Percentiles rank a stretch among this genome's conserved stretches.
Conservation (phyloP, 140 eudicot species). For the Bidens hawaiensis region DNA sequence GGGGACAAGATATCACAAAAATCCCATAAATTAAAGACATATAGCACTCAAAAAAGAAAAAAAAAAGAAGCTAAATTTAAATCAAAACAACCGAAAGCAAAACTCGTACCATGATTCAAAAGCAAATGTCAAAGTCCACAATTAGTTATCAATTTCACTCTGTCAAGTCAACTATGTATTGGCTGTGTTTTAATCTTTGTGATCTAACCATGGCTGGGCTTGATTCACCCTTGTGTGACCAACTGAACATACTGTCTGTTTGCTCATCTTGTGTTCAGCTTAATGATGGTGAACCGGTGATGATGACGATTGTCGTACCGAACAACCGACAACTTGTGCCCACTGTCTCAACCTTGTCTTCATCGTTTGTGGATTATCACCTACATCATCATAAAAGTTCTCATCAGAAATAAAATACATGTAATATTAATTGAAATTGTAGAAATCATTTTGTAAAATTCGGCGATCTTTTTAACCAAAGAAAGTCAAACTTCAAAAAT, state of each 20-base stretch:
- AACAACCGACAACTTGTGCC: conserved; percentile 84
- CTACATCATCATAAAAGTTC: conserved; percentile 13
- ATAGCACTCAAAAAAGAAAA: conserved; percentile 20
- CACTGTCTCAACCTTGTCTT: conserved; percentile 69
- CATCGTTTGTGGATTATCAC: conserved; percentile 64
- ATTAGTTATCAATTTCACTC: conserved; percentile 14
- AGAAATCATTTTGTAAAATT: too few species aligned
- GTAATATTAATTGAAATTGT: too few species aligned
- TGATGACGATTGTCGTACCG: conserved; percentile 52
- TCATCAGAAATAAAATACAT: not conserved
- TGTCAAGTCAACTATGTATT: conserved; percentile 20
- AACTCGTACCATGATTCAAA: conserved; percentile 31
- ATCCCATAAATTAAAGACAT: conserved; percentile 26
- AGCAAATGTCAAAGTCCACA: conserved; percentile 20
- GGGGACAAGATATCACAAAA: conserved; percentile 36
- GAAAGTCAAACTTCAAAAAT: too few species aligned
- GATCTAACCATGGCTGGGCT: conserved; percentile 12
- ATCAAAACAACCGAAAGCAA: conserved; percentile 32
- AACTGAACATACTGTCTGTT: not conserved
- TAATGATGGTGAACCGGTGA: conserved; percentile 24
- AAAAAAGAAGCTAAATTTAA: conserved; percentile 1
- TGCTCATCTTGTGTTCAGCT: conserved; percentile 19
- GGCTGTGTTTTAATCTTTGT: conserved; percentile 10
- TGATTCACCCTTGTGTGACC: conserved; percentile 10
- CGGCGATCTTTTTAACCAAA: too few species aligned